These are phyloP conservation scores for Arthrinium phaeospermum DNA, from an alignment of 2,329 filamentous ascomycete genomes.

Conservation along the genomic window DNA sequence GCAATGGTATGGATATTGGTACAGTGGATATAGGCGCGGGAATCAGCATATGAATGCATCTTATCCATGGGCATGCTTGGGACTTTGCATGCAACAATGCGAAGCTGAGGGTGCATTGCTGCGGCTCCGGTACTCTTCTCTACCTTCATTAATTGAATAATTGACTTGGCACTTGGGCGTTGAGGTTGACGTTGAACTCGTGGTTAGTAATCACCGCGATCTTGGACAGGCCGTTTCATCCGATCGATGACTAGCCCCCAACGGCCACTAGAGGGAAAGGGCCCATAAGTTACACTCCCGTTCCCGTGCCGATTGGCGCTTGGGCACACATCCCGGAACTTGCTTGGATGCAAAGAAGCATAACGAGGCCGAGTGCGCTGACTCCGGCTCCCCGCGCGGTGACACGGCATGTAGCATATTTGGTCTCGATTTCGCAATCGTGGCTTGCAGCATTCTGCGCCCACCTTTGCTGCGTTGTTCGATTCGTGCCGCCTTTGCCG, in stretches of 20 bases:
- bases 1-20: no score
- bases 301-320: not conserved
- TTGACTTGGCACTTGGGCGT: no score
- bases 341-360: not conserved
- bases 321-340: not conserved
- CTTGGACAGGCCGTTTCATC: not conserved
- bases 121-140: no score
- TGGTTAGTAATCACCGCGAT: not conserved
- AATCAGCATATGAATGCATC: no score
- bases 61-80: no score
- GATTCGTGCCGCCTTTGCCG: conserved; percentile 1
- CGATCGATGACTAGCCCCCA: not conserved
- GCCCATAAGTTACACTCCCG: not conserved
- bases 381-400: not conserved
- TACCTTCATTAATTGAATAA: no score
- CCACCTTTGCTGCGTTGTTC: not conserved
- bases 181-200: not conserved
- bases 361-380: not conserved
- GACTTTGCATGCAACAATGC: no score
- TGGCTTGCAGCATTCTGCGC: not conserved
- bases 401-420: not conserved
- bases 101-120: no score
- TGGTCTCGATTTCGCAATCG: not conserved
- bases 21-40: no score
- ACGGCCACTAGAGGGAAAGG: not conserved